Base-by-base conservation (phyloP, 768 basidiomycete species). In the Auricularia sp. region DNA sequence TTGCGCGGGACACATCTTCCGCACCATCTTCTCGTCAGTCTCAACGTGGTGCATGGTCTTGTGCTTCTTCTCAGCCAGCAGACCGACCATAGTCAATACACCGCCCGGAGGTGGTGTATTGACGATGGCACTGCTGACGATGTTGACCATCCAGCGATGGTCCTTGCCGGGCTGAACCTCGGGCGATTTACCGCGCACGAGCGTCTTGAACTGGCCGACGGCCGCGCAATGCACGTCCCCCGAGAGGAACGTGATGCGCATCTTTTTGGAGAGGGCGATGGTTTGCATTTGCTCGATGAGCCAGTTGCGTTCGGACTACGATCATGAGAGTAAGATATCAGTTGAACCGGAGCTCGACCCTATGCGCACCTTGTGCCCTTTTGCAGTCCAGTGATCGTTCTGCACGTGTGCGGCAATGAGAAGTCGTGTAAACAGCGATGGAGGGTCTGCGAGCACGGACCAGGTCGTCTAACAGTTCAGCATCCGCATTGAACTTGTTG, bases 141-240 rank as follows among this genome's bases (percentile, higher is more conserved):
- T 77, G 69, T 96, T 95, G 59, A 95, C 73, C 94, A 98, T 98
- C 74, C 92, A 97, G 56, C 93, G 84, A 71, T 85, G 78, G 73
- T 98, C 97, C 33, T 74, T 68, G 1, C 74, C 71, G 1, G 91
- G 85, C 3, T 77, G 73, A 5, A 88, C 56, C 58, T 81, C 82
- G 3, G 76, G 71, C 42, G 75, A 76, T 70, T 84, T 87, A 2
- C 70, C 73, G 65, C 75, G 75, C 65, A 77, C 79, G 54, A 88
- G 77, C 1, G 90, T 90, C 75, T 87, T 92, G 68, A 94, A 76
- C 2, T 87, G 74, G 2, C 89, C 90, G 0, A 94, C 90, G 1
- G 92, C 90, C 0, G 90, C 90, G 69, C 90, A 90, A 72, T 98
- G 96, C 14, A 98, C 96, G 73, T 99, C 95, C 3, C 97, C 97